These are phyloP conservation scores for Pinus tabuliformis DNA, from an alignment of 75 land plant genomes.

Conservation along the genomic window DNA sequence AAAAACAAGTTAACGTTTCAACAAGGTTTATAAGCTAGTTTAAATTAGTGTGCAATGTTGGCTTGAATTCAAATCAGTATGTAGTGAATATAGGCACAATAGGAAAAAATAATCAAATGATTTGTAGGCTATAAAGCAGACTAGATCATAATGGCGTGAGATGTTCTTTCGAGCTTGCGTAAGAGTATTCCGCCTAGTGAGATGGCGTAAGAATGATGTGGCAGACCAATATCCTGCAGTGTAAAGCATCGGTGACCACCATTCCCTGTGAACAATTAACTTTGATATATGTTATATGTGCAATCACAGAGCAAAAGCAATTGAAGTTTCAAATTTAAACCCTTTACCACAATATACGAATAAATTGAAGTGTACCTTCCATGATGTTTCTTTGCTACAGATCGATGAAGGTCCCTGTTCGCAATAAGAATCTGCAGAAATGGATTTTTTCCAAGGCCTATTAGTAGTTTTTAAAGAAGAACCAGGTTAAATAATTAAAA, in stretches of 20 bases:
- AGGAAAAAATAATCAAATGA: no score
- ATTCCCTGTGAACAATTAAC: slow-evolving; percentile 52
- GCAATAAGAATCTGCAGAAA: slow-evolving; percentile 65
- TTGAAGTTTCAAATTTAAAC: not conserved
- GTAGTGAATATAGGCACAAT: no score
- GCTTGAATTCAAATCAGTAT: no score
- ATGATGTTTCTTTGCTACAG: slow-evolving; percentile 10
- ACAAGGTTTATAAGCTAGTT: no score
- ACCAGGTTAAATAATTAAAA: not conserved
- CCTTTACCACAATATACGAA: not conserved
- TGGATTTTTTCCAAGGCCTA: not conserved
- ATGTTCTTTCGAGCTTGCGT: slow-evolving; percentile 89
- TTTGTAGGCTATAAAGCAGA: slow-evolving; percentile 8
- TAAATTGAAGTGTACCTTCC: slow-evolving; percentile 22
- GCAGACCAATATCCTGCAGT: slow-evolving; percentile 79
- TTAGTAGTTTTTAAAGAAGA: not conserved
- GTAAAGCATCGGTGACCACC: slow-evolving; percentile 86
- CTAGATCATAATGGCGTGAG: slow-evolving; percentile 87
- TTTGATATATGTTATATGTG: not conserved
- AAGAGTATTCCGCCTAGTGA: slow-evolving; percentile 64
- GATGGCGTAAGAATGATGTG: slow-evolving; percentile 64
- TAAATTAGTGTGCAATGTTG: no score
- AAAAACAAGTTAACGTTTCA: no score
- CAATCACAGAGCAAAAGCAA: not conserved
- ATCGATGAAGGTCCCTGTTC: slow-evolving; percentile 50